Evolutionary conservation across 1,284 basidiomycete genomes (phyloP).

Genomic region (Apiotrichum gamsii): DNA sequence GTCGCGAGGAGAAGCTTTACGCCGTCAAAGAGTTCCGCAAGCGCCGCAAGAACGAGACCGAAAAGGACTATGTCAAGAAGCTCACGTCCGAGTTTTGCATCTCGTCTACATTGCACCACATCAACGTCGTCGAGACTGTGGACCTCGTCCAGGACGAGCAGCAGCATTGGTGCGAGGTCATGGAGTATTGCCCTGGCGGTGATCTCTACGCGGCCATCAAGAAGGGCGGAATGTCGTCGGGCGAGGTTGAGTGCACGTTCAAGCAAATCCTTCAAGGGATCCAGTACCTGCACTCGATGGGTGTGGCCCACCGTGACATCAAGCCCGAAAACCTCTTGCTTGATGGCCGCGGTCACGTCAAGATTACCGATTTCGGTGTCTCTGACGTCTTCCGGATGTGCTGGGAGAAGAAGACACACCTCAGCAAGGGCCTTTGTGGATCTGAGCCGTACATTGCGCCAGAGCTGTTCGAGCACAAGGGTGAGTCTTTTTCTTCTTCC

Average conservation of each 20-base stretch:
- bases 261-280: constrained; percentile 91
- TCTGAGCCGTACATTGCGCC: constrained; percentile 98
- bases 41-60: constrained; percentile 93
- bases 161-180: constrained; percentile 97
- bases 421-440: constrained; percentile 93
- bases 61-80: constrained; percentile 99
- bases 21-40: constrained; percentile 99
- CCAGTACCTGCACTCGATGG: constrained; percentile 62
- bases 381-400: constrained; percentile 97
- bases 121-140: constrained; percentile 96
- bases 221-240: constrained; percentile 88
- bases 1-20: constrained; percentile 94
- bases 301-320: constrained; percentile 95
- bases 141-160: constrained; percentile 96
- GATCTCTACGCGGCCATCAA: constrained; percentile 97
- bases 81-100: constrained; percentile 99
- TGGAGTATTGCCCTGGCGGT: constrained; percentile 98
- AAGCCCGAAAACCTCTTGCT: constrained; percentile 98
- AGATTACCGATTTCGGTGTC: constrained; percentile 98
- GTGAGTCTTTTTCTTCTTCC: constrained; percentile 56
- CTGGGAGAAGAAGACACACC: constrained; percentile 95
- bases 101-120: constrained; percentile 91
- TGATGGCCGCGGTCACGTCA: constrained; percentile 86
- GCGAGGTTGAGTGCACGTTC: constrained; percentile 95
- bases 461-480: constrained; percentile 92